Conservation (phyloP, 2,329 filamentous ascomycete species). For the Aspergillus proliferans region DNA sequence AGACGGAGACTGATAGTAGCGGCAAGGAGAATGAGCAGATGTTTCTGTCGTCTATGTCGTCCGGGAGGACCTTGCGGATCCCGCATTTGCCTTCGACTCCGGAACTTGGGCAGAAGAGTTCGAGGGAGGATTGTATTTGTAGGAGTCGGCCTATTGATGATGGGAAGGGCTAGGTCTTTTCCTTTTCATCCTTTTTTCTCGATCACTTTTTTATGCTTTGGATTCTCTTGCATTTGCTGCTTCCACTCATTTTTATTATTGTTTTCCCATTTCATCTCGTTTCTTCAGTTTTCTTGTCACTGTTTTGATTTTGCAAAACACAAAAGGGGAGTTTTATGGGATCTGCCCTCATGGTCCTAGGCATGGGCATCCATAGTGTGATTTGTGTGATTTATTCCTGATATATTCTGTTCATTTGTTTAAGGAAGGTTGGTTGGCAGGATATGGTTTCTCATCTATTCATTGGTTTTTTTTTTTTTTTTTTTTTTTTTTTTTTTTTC, state of each 20-base stretch:
- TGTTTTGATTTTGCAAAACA: constrained; percentile 12
- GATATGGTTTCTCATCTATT: no score
- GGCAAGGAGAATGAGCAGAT: constrained; percentile 30
- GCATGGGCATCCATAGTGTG: no score
- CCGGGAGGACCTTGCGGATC: constrained; percentile 17
- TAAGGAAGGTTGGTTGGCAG: no score
- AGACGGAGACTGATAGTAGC: constrained; percentile 35
- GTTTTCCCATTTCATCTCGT: background rate
- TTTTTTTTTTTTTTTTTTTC: background rate
- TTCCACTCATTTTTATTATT: constrained; percentile 1
- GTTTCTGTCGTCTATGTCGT: constrained; percentile 15
- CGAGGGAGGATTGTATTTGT: constrained; percentile 14
- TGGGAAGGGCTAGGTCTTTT: constrained; percentile 11
- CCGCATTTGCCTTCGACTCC: constrained; percentile 34
- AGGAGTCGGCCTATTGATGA: constrained; percentile 31
- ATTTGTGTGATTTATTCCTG: no score
- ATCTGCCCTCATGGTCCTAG: background rate
- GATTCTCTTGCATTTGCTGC: background rate
- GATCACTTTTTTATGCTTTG: background rate
- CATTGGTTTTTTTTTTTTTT: no score
- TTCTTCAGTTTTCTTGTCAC: constrained; percentile 4
- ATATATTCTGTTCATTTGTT: no score
- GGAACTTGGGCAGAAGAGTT: constrained; percentile 19
- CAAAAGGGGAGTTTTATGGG: background rate
- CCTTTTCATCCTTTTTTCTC: background rate